Evolutionary conservation across 441 rosid genomes (phyloP).

Genomic region (Geranium incanum): DNA sequence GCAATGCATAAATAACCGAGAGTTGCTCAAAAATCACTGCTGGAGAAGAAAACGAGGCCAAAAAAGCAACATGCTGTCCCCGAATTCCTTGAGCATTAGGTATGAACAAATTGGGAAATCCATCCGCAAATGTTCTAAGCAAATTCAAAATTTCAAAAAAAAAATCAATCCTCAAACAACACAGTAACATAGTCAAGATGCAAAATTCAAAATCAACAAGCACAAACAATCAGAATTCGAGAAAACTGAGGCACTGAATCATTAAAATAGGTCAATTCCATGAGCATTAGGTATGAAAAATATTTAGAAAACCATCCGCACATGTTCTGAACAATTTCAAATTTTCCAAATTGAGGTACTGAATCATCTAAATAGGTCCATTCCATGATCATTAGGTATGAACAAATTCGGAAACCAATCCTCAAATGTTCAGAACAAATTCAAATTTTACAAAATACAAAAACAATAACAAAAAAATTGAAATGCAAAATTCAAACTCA

Average conservation of each 20-base stretch:
- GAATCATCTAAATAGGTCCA: no score
- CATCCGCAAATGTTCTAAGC: conserved; percentile 2
- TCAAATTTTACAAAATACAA: no score
- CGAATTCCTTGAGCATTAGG: conserved; percentile 90
- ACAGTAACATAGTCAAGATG: neutral
- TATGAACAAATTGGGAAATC: conserved; percentile 50
- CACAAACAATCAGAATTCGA: neutral
- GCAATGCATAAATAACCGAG: conserved; percentile 4
- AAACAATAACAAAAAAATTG: no score
- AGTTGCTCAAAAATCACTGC: conserved; percentile 82
- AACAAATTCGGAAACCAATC: no score
- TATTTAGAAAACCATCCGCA: no score
- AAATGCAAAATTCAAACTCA: no score
- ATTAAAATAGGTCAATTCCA: neutral
- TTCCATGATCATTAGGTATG: no score
- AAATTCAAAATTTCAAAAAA: neutral
- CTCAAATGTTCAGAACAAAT: no score
- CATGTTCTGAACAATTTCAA: no score
- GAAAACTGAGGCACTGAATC: neutral
- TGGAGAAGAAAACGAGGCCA: conserved; percentile 85
- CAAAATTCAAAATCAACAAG: neutral
- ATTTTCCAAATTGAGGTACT: no score
- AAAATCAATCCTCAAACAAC: no score
- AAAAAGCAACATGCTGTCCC: conserved; percentile 81
- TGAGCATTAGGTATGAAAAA: no score